These are phyloP conservation scores for Penicillium sp. DNA, from an alignment of 2,329 filamentous ascomycete genomes.

Conservation along the genomic window DNA sequence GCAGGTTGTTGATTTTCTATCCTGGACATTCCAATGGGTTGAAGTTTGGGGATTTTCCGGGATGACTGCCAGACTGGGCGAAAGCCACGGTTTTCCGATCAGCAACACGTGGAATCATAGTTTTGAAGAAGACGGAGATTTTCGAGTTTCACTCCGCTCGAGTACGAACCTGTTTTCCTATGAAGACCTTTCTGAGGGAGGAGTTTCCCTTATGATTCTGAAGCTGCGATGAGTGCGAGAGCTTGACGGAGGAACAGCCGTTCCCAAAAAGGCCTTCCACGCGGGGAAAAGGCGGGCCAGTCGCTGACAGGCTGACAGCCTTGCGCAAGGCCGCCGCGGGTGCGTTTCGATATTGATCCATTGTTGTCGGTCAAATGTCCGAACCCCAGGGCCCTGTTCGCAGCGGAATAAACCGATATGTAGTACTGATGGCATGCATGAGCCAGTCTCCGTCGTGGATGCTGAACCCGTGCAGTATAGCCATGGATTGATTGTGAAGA, in stretches of 20 bases:
- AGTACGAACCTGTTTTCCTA: background rate
- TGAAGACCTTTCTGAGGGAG: background rate
- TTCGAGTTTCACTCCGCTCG: background rate
- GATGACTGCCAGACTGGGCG: background rate
- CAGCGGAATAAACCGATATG: background rate
- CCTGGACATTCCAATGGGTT: background rate
- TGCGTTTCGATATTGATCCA: conserved; percentile 1
- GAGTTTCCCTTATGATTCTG: background rate
- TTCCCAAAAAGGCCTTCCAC: conserved; percentile 14
- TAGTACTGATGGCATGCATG: background rate
- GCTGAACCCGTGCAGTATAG: background rate
- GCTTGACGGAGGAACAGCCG: conserved; percentile 24
- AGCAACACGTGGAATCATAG: background rate
- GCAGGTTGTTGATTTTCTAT: background rate
- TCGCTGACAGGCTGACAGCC: background rate
- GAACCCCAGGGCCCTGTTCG: background rate
- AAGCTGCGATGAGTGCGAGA: background rate
- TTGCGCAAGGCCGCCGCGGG: background rate
- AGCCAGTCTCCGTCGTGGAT: background rate
- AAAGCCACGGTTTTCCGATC: background rate
- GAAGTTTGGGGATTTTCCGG: too few species aligned
- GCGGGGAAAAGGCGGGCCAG: conserved; percentile 12
- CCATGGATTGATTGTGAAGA: background rate
- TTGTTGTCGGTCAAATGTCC: background rate
- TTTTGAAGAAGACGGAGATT: background rate